Percentiles rank a stretch among this genome's conserved stretches.
Conservation (phyloP, 805 yeast species). For the Torulaspora maleeae region DNA sequence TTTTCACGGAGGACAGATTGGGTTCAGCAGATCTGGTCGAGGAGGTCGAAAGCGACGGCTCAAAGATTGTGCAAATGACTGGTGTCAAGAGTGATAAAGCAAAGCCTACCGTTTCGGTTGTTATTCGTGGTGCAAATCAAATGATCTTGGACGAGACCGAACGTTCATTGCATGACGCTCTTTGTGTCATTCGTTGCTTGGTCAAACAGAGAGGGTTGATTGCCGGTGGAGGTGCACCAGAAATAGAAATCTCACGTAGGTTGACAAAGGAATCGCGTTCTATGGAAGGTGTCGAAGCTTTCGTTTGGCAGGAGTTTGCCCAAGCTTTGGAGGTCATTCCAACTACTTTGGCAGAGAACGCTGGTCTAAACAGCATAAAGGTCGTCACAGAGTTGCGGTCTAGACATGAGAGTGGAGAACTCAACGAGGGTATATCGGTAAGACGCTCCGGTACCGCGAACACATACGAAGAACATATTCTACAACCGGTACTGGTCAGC, state of each 20-base stretch:
- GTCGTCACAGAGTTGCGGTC: slow-evolving; percentile 89
- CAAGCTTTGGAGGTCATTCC: slow-evolving; percentile 90
- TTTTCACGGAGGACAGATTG: slow-evolving; percentile 86
- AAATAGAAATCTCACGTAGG: slow-evolving; percentile 78
- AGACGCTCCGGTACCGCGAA: slow-evolving; percentile 91
- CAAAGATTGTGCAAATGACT: slow-evolving; percentile 82
- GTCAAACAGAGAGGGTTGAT: slow-evolving; percentile 85
- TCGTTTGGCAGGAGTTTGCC: slow-evolving; percentile 89
- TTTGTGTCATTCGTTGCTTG: slow-evolving; percentile 87
- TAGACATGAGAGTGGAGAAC: slow-evolving; percentile 86
- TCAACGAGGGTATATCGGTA: slow-evolving; percentile 91
- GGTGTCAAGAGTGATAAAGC: slow-evolving; percentile 53
- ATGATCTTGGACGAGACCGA: slow-evolving; percentile 93
- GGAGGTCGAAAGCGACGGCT: slow-evolving; percentile 84
- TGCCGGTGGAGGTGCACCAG: slow-evolving; percentile 99
- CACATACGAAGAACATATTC: slow-evolving; percentile 86
- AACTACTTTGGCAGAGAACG: slow-evolving; percentile 90
- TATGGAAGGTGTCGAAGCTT: slow-evolving; percentile 80
- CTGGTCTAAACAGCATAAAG: slow-evolving; percentile 86
- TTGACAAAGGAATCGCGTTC: slow-evolving; percentile 66
- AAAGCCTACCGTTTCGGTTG: slow-evolving; percentile 70
- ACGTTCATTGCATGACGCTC: slow-evolving; percentile 94
- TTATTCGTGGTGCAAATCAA: slow-evolving; percentile 91
- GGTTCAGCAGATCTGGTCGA: slow-evolving; percentile 91
- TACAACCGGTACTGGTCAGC: slow-evolving; percentile 93